A percentile compares a stretch with the other conserved stretches of the same genome.
phyloP scores from a whole-genome alignment of 331 rosid genomes.

The Quercus phellos region DNA sequence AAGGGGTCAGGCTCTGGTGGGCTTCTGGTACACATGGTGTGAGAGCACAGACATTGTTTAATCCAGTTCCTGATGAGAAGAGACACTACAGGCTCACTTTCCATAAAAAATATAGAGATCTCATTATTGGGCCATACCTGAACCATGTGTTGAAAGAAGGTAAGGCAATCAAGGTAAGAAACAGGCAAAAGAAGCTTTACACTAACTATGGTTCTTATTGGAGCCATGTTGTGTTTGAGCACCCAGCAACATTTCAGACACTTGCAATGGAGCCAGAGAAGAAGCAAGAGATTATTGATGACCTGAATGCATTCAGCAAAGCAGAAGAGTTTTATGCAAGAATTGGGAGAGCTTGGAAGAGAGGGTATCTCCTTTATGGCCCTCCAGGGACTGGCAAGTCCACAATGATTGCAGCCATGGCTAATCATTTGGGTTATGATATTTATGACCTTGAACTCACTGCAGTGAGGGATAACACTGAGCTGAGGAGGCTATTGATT shows the following conservation, averaged over 20 bases:
- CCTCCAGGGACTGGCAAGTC: slow-evolving; percentile 49
- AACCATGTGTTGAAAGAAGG: slow-evolving; percentile 48
- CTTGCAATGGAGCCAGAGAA: not conserved
- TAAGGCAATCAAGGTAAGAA: slow-evolving; percentile 42
- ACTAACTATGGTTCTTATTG: slow-evolving; percentile 51
- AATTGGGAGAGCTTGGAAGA: slow-evolving; percentile 44
- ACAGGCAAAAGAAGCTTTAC: slow-evolving; percentile 64
- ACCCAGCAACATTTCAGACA: not conserved
- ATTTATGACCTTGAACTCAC: slow-evolving; percentile 41
- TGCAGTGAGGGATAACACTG: slow-evolving; percentile 37
- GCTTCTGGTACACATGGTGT: slow-evolving; percentile 34
- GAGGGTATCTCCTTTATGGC: slow-evolving; percentile 43
- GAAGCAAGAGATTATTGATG: not conserved
- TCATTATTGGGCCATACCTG: slow-evolving; percentile 36
- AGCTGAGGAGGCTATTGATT: slow-evolving; percentile 33
- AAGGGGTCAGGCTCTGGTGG: slow-evolving; percentile 59
- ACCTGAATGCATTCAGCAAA: not conserved
- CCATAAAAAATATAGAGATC: slow-evolving; percentile 35
- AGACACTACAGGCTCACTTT: slow-evolving; percentile 53
- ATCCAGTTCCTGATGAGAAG: slow-evolving; percentile 37
- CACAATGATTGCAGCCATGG: slow-evolving; percentile 43
- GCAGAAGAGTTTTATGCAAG: slow-evolving; percentile 25
- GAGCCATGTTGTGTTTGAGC: slow-evolving; percentile 47
- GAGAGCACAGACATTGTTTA: slow-evolving; percentile 31
- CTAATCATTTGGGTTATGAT: slow-evolving; percentile 35